Evolutionary conservation across 805 yeast species (phyloP).

Genomic region (Pichia cephalocereana): DNA sequence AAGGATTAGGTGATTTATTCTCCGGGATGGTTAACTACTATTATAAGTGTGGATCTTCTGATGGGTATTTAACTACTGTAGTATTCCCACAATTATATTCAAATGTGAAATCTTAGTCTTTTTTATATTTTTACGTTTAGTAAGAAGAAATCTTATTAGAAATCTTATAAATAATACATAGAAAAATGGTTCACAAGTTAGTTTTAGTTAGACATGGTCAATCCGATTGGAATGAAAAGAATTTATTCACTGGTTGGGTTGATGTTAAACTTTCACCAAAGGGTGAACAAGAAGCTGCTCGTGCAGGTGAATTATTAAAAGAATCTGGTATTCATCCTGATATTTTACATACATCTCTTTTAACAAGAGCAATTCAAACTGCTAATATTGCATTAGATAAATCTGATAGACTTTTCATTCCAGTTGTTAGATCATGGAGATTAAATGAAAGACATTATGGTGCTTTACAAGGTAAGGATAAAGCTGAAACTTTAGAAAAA

Average conservation of each 20-base stretch:
- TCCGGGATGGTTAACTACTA: background rate
- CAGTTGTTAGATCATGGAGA: slow-evolving; percentile 94
- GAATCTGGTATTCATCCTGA: slow-evolving; percentile 83
- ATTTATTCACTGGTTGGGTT: slow-evolving; percentile 98
- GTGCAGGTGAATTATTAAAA: slow-evolving; percentile 87
- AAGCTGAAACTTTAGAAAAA: slow-evolving; percentile 81
- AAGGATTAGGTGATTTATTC: background rate
- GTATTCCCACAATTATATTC: too few relatives aligned
- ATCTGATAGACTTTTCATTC: slow-evolving; percentile 86
- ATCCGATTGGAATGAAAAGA: slow-evolving; percentile 98
- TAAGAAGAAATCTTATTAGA: too few relatives aligned
- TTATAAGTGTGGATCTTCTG: too few relatives aligned
- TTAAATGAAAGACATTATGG: slow-evolving; percentile 99
- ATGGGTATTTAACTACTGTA: too few relatives aligned
- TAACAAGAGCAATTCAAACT: slow-evolving; percentile 93
- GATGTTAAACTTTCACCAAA: slow-evolving; percentile 77
- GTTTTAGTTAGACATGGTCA: slow-evolving; percentile 98
- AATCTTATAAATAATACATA: too few relatives aligned
- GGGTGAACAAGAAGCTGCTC: slow-evolving; percentile 85
- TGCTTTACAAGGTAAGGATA: slow-evolving; percentile 97
- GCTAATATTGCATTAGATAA: slow-evolving; percentile 87
- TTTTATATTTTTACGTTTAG: background rate
- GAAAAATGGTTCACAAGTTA: slow-evolving; percentile 42
- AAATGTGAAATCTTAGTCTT: background rate
- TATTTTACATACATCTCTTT: slow-evolving; percentile 80